Percentiles rank a stretch among this genome's conserved stretches.
These are phyloP conservation scores for Chenopodium formosanum DNA, from an alignment of 148 eudicot genomes.

Conservation along the genomic window DNA sequence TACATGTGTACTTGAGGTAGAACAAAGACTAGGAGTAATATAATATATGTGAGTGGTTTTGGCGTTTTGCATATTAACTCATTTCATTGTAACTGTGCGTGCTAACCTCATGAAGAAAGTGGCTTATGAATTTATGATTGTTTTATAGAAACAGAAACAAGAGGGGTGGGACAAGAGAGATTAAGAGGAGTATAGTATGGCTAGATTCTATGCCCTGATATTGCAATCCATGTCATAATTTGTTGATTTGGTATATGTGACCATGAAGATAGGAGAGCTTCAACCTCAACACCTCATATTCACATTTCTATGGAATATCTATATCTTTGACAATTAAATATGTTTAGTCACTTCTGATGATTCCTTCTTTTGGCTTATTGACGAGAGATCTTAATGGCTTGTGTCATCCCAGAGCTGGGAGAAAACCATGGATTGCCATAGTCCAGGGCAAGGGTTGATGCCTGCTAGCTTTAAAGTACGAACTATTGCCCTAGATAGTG, in stretches of 20 bases:
- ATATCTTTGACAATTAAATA: not conserved
- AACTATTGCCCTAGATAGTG: constrained; percentile 55
- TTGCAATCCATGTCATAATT: not conserved
- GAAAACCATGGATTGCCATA: constrained; percentile 76
- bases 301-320: not conserved
- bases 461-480: constrained; percentile 80
- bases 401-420: constrained; percentile 58
- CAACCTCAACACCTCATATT: not conserved
- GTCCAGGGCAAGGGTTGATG: constrained; percentile 79
- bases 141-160: not conserved
- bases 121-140: not conserved
- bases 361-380: not conserved
- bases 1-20: not conserved
- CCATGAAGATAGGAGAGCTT: not conserved
- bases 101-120: not conserved
- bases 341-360: not conserved
- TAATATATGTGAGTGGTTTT: not conserved
- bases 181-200: not conserved
- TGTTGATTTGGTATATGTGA: not conserved
- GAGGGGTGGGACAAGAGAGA: too few relatives aligned
- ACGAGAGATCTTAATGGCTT: not conserved
- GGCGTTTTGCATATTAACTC: not conserved
- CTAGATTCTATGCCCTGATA: not conserved
- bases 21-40: not conserved
- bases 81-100: not conserved